These are phyloP conservation scores for Lupinus albus DNA, from an alignment of 306 rosid genomes.

Conservation along the genomic window DNA sequence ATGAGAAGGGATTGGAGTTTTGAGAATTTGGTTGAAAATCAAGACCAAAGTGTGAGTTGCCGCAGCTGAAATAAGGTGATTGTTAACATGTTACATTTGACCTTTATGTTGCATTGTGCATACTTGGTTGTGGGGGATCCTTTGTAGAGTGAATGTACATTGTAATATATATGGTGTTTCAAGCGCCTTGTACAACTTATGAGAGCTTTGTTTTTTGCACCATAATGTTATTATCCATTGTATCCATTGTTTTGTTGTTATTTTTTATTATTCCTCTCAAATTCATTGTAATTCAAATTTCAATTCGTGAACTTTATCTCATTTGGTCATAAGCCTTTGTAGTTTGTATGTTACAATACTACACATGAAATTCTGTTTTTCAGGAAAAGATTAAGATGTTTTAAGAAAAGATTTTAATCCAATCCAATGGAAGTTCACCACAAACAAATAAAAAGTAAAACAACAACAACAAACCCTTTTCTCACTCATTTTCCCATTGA, in stretches of 20 bases:
- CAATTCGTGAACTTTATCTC: slow-evolving; percentile 27
- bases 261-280: not conserved
- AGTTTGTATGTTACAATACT: slow-evolving; percentile 3
- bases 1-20: slow-evolving; percentile 95
- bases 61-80: slow-evolving; percentile 1
- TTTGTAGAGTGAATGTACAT: slow-evolving; percentile 28
- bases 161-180: slow-evolving; percentile 30
- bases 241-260: not conserved
- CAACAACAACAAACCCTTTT: not conserved
- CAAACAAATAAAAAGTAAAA: not conserved
- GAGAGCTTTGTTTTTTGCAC: slow-evolving; percentile 27
- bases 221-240: slow-evolving; percentile 1
- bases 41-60: slow-evolving; percentile 39
- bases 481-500: slow-evolving; percentile 28
- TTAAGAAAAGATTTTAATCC: not conserved
- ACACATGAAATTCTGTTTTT: not conserved
- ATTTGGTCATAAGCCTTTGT: not conserved
- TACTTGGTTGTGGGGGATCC: slow-evolving; percentile 11
- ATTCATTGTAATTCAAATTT: slow-evolving; percentile 27
- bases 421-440: not conserved
- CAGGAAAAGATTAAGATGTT: too few species aligned
- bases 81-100: slow-evolving; percentile 1
- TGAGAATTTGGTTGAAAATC: slow-evolving; percentile 51
- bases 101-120: slow-evolving; percentile 22
- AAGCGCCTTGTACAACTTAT: slow-evolving; percentile 10